These are phyloP conservation scores for Pachyrhizus erosus DNA, from an alignment of 306 rosid species.

Conservation along the genomic window DNA sequence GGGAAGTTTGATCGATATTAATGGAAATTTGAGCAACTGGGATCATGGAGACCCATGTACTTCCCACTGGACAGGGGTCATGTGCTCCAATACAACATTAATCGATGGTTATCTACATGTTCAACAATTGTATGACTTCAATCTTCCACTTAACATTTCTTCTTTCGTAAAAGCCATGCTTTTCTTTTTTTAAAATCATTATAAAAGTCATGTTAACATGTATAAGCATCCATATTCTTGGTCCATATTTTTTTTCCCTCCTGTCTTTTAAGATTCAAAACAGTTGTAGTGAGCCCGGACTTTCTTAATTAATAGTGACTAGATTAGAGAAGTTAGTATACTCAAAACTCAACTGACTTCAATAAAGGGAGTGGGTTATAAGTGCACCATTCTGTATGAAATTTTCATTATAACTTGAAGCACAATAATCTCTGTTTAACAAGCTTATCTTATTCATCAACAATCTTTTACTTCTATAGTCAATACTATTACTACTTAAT, in stretches of 20 bases:
- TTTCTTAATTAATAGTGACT: background rate
- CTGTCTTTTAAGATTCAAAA: background rate
- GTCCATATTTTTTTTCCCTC: slow-evolving; percentile 10
- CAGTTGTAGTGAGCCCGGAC: background rate
- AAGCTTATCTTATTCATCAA: background rate
- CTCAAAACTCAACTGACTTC: background rate
- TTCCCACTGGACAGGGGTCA: slow-evolving; percentile 76
- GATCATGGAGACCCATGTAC: slow-evolving; percentile 81
- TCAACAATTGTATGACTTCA: slow-evolving; percentile 63
- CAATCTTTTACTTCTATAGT: slow-evolving; percentile 14
- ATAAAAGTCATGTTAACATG: background rate
- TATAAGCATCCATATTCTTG: background rate
- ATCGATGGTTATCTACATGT: slow-evolving; percentile 70
- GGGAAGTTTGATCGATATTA: slow-evolving; percentile 61
- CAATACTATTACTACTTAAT: background rate
- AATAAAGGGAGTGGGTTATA: background rate
- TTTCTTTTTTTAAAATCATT: too few species aligned
- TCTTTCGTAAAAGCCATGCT: background rate
- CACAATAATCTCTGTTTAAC: slow-evolving; percentile 3
- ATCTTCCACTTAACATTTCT: background rate
- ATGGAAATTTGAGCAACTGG: slow-evolving; percentile 80
- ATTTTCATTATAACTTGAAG: background rate
- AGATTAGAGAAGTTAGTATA: background rate
- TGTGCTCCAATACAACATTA: slow-evolving; percentile 55
- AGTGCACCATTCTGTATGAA: background rate